A percentile compares a stretch with the other conserved stretches of the same genome.
Evolutionary conservation across 495 filamentous ascomycete species (phyloP).

Genomic region (Podospora bellae-mahoneyi): DNA sequence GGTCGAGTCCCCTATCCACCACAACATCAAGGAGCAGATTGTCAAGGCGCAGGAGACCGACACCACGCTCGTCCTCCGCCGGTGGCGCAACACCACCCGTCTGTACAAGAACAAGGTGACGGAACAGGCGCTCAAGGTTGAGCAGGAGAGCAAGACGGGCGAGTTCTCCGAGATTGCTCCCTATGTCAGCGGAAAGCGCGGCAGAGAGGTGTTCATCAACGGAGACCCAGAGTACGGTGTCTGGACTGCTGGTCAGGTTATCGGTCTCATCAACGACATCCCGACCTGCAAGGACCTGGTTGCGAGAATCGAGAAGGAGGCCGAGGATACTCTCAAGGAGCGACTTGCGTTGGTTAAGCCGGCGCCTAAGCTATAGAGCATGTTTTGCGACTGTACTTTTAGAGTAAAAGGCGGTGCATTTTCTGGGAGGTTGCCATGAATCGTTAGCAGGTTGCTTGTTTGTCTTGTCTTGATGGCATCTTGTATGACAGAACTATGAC

Average conservation of each 20-base stretch:
- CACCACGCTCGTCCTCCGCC: conserved; percentile 79
- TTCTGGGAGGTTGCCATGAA: conserved; percentile 8
- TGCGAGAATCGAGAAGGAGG: conserved; percentile 58
- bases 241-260: conserved; percentile 64
- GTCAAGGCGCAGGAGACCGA: conserved; percentile 86
- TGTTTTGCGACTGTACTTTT: conserved; percentile 2
- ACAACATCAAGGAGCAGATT: conserved; percentile 90
- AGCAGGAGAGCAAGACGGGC: conserved; percentile 78
- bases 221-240: conserved; percentile 88
- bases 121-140: conserved; percentile 72
- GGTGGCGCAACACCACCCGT: conserved; percentile 90
- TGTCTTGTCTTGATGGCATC: neutral
- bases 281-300: conserved; percentile 56
- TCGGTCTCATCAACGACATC: conserved; percentile 64
- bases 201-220: conserved; percentile 85
- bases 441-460: neutral
- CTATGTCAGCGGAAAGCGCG: conserved; percentile 87
- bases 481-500: neutral
- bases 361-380: conserved; percentile 41
- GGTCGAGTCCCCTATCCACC: conserved; percentile 85
- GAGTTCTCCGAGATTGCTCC: conserved; percentile 90
- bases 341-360: conserved; percentile 38
- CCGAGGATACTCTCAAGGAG: conserved; percentile 51
- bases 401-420: neutral
- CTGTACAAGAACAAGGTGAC: conserved; percentile 89